Percentiles rank a stretch among this genome's conserved stretches.
Conservation (phyloP, 2,329 filamentous ascomycete species). For the Claviceps humidiphila region DNA sequence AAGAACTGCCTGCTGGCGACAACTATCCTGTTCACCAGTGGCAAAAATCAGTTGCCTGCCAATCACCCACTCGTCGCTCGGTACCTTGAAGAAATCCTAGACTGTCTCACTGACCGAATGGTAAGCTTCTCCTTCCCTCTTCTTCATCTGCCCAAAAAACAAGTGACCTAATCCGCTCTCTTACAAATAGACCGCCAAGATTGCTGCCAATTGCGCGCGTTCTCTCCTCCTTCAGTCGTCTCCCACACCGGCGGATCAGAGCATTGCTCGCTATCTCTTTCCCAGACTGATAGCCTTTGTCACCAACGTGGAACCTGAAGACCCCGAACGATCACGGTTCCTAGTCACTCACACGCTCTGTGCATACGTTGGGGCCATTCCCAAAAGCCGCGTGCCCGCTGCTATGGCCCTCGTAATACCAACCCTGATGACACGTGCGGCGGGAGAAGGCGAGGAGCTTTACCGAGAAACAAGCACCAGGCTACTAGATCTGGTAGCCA, state of each 20-base stretch:
- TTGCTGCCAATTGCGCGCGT: slow-evolving; percentile 79
- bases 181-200: slow-evolving; percentile 55
- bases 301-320: slow-evolving; percentile 55
- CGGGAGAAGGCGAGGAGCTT: slow-evolving; percentile 43
- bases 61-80: slow-evolving; percentile 61
- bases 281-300: slow-evolving; percentile 67
- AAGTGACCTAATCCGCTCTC: background rate
- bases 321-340: slow-evolving; percentile 62
- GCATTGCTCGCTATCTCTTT: slow-evolving; percentile 60
- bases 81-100: slow-evolving; percentile 69
- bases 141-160: background rate
- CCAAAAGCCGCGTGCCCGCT: slow-evolving; percentile 32
- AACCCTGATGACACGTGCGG: slow-evolving; percentile 59
- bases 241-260: slow-evolving; percentile 53
- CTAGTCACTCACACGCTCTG: slow-evolving; percentile 64
- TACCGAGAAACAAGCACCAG: slow-evolving; percentile 64
- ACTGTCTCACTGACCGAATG: slow-evolving; percentile 70
- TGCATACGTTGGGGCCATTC: slow-evolving; percentile 46
- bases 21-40: slow-evolving; percentile 78
- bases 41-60: slow-evolving; percentile 58
- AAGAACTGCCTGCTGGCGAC: slow-evolving; percentile 84
- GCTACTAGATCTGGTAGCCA: slow-evolving; percentile 68
- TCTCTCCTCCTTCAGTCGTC: slow-evolving; percentile 61
- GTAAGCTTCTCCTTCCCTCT: slow-evolving; percentile 25
- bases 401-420: slow-evolving; percentile 69